Evolutionary conservation across 768 basidiomycete species (phyloP).

Genomic region (Trametes sanguinea): DNA sequence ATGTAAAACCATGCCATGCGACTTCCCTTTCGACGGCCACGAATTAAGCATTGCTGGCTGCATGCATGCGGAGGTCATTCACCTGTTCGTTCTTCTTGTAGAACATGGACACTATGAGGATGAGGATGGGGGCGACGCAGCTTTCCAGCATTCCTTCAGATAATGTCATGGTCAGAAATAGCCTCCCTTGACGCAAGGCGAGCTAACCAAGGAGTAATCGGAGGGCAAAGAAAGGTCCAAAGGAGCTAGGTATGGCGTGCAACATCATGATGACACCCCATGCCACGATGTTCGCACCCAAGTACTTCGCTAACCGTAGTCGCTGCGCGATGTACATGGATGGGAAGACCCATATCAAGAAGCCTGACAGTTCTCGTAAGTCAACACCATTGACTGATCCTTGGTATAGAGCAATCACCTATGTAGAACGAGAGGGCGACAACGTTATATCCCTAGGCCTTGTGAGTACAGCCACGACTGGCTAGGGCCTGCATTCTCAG

Average conservation of each 20-base stretch:
- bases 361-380: slow-evolving; percentile 38
- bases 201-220: slow-evolving; percentile 57
- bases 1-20: slow-evolving; percentile 70
- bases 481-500: neutral
- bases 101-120: slow-evolving; percentile 66
- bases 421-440: slow-evolving; percentile 67
- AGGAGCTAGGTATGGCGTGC: slow-evolving; percentile 56
- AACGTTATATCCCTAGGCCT: slow-evolving; percentile 58
- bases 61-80: neutral
- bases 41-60: neutral
- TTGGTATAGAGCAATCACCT: slow-evolving; percentile 35
- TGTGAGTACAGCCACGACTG: neutral
- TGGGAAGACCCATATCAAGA: slow-evolving; percentile 64
- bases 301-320: slow-evolving; percentile 58
- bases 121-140: slow-evolving; percentile 64
- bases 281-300: slow-evolving; percentile 58
- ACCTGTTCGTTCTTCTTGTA: slow-evolving; percentile 71
- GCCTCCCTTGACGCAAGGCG: neutral
- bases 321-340: slow-evolving; percentile 68
- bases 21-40: slow-evolving; percentile 41
- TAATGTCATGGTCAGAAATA: neutral
- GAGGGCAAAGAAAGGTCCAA: slow-evolving; percentile 64
- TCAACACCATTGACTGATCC: neutral
- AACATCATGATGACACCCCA: slow-evolving; percentile 65
- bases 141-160: slow-evolving; percentile 63